Percentiles rank a stretch among this genome's conserved stretches.
These are phyloP conservation scores for Chlamydomonas sp. DNA, from an alignment of 139 green algal species.

Conservation along the genomic window DNA sequence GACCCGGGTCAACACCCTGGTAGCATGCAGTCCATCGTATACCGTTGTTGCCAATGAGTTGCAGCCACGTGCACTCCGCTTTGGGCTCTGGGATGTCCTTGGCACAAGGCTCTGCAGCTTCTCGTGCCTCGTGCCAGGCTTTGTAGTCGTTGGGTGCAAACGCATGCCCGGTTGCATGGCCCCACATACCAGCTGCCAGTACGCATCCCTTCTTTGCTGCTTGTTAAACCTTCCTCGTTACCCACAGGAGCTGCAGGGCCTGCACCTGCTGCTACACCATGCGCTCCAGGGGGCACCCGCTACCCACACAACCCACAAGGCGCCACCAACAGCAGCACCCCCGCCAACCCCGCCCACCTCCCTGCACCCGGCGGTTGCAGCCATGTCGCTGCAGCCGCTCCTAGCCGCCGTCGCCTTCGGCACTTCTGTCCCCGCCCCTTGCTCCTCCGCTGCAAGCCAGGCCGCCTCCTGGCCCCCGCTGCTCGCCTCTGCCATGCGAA, in stretches of 20 bases:
- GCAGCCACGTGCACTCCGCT: too few relatives aligned
- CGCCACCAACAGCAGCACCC: neutral
- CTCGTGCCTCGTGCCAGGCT: too few relatives aligned
- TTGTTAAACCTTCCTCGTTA: too few relatives aligned
- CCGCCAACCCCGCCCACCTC: neutral
- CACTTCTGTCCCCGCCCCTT: neutral
- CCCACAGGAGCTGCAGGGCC: constrained; percentile 2
- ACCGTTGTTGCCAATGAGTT: neutral
- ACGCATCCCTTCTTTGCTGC: too few relatives aligned
- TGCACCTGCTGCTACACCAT: constrained; percentile 26
- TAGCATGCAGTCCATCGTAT: too few relatives aligned
- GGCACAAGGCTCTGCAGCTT: too few relatives aligned
- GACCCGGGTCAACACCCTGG: neutral
- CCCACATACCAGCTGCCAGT: too few relatives aligned
- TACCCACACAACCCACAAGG: neutral
- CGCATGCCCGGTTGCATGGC: too few relatives aligned
- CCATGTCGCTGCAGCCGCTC: constrained; percentile 24
- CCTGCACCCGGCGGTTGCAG: neutral
- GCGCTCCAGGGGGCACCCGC: neutral
- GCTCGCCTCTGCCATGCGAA: constrained; percentile 19
- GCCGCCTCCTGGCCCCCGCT: constrained; percentile 17
- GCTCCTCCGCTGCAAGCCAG: neutral
- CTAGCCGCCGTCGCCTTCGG: constrained; percentile 30
- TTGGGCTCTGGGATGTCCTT: too few relatives aligned
- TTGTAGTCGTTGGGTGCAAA: too few relatives aligned